Evolutionary conservation across 2,329 filamentous ascomycete species (phyloP).

Genomic region (Cercospora sp.): DNA sequence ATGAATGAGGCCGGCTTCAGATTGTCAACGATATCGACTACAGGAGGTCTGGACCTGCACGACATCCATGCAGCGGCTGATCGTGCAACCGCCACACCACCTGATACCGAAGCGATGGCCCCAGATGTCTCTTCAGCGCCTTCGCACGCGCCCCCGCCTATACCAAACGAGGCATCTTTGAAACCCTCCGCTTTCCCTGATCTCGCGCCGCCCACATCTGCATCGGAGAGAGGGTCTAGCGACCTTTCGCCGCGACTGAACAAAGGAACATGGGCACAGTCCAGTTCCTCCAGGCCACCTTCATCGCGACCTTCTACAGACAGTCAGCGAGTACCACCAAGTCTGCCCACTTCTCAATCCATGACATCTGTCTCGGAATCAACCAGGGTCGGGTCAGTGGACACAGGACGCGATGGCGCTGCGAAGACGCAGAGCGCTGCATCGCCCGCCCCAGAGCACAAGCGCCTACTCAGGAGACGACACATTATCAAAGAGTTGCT

Average conservation of each 20-base stretch:
- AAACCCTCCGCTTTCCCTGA: constrained; percentile 31
- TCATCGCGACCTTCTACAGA: constrained; percentile 36
- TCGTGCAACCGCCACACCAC: constrained; percentile 21
- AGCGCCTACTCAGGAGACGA: constrained; percentile 75
- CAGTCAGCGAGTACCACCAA: constrained; percentile 33
- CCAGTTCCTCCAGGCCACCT: constrained; percentile 26
- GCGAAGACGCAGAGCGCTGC: constrained; percentile 25
- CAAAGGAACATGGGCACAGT: constrained; percentile 31
- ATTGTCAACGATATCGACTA: constrained; percentile 38
- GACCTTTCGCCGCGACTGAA: constrained; percentile 34
- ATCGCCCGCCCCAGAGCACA: constrained; percentile 51
- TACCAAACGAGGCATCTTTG: constrained; percentile 31
- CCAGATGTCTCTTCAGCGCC: constrained; percentile 36
- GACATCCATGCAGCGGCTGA: constrained; percentile 39
- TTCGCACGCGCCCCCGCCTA: constrained; percentile 50
- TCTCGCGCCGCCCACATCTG: constrained; percentile 24
- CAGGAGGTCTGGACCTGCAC: constrained; percentile 38
- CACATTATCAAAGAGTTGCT: constrained; percentile 88
- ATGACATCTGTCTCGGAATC: constrained; percentile 39
- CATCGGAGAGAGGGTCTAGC: constrained; percentile 32
- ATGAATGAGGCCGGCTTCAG: constrained; percentile 30
- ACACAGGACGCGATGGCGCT: constrained; percentile 29
- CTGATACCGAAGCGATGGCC: constrained; percentile 19
- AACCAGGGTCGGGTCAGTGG: constrained; percentile 32
- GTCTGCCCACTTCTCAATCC: constrained; percentile 35